Evolutionary conservation across 805 yeast species (phyloP).

Genomic region (Sporopachydermia lactativora): DNA sequence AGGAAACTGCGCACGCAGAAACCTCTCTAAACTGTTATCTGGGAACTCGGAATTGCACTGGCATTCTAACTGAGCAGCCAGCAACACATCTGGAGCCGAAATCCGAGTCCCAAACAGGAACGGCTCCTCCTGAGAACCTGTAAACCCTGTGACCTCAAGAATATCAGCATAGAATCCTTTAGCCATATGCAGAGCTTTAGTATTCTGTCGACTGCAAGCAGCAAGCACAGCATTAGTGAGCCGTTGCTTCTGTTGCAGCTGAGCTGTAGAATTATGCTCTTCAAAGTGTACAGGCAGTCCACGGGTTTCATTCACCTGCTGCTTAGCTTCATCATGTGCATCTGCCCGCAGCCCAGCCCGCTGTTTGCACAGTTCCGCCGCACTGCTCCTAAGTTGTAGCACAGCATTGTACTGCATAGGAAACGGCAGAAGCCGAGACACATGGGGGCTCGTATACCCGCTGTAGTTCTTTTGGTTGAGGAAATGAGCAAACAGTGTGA

Average conservation of each 20-base stretch:
- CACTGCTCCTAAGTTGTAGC: constrained; percentile 13
- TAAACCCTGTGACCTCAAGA: background rate
- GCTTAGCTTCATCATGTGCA: background rate
- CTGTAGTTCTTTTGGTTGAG: constrained; percentile 16
- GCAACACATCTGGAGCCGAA: background rate
- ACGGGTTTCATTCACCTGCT: background rate
- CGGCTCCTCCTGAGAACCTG: background rate
- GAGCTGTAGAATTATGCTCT: background rate
- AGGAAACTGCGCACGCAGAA: background rate
- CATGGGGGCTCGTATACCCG: constrained; percentile 16
- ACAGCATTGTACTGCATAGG: constrained; percentile 23
- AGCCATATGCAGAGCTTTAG: background rate
- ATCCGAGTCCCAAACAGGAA: background rate
- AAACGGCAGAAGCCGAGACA: constrained; percentile 17
- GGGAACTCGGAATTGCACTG: background rate
- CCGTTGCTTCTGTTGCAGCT: background rate
- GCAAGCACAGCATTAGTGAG: background rate
- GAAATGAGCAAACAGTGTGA: constrained; percentile 12
- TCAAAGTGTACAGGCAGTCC: constrained; percentile 1
- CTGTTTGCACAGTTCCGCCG: constrained; percentile 8
- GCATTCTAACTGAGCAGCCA: background rate
- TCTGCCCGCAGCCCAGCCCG: background rate
- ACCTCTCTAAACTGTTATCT: background rate
- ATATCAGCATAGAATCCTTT: constrained; percentile 1
- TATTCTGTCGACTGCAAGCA: background rate